These are phyloP conservation scores for Lathyrus tuberosus DNA, from an alignment of 306 rosid species.

Conservation along the genomic window DNA sequence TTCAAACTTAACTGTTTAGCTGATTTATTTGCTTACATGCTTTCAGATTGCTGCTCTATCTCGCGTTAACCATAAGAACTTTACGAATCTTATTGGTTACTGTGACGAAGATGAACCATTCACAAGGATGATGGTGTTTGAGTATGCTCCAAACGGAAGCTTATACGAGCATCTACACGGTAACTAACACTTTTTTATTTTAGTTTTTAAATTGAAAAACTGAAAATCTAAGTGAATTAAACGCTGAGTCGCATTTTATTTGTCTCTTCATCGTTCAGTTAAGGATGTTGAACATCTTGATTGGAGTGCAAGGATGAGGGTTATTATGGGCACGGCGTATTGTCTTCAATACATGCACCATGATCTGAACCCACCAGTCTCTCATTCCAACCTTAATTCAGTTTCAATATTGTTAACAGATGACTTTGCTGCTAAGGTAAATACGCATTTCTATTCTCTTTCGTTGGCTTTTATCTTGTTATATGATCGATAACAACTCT, in stretches of 20 bases:
- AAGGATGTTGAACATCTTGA: slow-evolving; percentile 85
- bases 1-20: slow-evolving; percentile 7
- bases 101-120: slow-evolving; percentile 94
- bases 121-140: slow-evolving; percentile 95
- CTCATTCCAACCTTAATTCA: slow-evolving; percentile 67
- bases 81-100: slow-evolving; percentile 87
- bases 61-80: slow-evolving; percentile 92
- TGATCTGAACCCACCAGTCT: slow-evolving; percentile 84
- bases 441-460: slow-evolving; percentile 16
- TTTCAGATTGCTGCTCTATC: slow-evolving; percentile 74
- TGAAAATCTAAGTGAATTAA: slow-evolving; percentile 1
- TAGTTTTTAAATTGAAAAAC: neutral
- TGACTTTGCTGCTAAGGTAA: slow-evolving; percentile 97
- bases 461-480: slow-evolving; percentile 5
- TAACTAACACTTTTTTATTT: slow-evolving; percentile 53
- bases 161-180: slow-evolving; percentile 89
- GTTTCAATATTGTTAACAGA: slow-evolving; percentile 71
- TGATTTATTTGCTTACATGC: slow-evolving; percentile 38
- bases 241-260: neutral
- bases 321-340: slow-evolving; percentile 84
- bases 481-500: slow-evolving; percentile 24
- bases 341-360: slow-evolving; percentile 97
- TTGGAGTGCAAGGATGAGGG: slow-evolving; percentile 84
- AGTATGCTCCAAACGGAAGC: slow-evolving; percentile 94
- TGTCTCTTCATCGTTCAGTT: slow-evolving; percentile 48